Base-by-base conservation (phyloP, 768 basidiomycete genomes). In the Boletus rubropictus region DNA sequence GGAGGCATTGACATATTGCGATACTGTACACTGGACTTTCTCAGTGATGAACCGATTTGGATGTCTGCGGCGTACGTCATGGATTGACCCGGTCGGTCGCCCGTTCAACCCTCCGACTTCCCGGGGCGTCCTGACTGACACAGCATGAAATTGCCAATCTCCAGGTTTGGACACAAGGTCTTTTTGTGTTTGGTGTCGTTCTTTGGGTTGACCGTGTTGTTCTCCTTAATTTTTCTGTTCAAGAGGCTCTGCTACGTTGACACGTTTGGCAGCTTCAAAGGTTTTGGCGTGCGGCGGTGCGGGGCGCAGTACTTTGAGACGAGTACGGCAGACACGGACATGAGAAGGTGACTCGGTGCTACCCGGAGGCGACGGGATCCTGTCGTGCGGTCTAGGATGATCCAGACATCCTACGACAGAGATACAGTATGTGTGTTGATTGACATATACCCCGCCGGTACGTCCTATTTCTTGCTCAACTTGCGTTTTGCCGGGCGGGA, bases 41-140 rank as follows among this genome's bases (percentile, higher is more conserved):
- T n/a, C 18, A 51, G 34, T 40, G 54, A 55, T 55, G 33, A 12
- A 39, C 54, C 49, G 54, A 55, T 55, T 56, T 56, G 46, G 45
- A 4, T n/a, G 10, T 9, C 27, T 41, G 21, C 4, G 34, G 9
- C 6, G 25, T 31, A 33, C 22, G 31, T 32, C 31, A 49, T 28
- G 37, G 31, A 28, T 49, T 20, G 22, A n/a, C 34, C 21, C 20
- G 21, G 17, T 47, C n/a, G 20, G 46, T 46, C 20, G 15, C n/a
- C 44, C 44, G 46, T 48, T 18, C 22, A 35, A 21, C 31, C 21
- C 29, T 7, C 3, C 15, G 27, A 11, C 10, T 17, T 22, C 7
- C 15, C 15, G n/a, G n/a, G n/a, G n/a, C 11, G 9, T 34, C 18
- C 31, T 41, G 24, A 44, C 36, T 28, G 9, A 8, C 25, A 10